Base-by-base conservation (phyloP, 225 moss, liverwort and hornwort genomes). In the Physcomitrium patens region DNA sequence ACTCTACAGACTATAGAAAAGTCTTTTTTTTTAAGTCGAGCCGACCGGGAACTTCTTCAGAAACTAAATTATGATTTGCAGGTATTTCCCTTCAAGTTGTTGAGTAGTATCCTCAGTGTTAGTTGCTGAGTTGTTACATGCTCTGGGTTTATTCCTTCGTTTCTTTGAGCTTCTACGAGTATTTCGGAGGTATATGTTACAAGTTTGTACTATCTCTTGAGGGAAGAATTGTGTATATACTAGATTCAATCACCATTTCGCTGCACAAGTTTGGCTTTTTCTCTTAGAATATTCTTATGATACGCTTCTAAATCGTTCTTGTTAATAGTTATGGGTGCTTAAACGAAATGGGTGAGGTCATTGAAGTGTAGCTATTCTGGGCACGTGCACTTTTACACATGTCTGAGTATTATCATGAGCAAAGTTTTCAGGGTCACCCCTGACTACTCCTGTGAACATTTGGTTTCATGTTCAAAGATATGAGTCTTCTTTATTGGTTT, bases 11-110 rank as follows among this genome's bases (percentile, higher is more conserved):
- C 54, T 70, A 77, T 84, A 70, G 80, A 84, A 74, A 80, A 80
- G 66, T 80, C 84, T 10, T 84, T 84, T 59, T 77, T 68, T 53
- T 62, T 84, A 70, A 73, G 73, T 69, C 77, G 73, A 24, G 47
- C 46, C 62, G 84, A 84, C 70, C 77, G 80, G 13, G 80, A 84
- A 11, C 69, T 80, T 59, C 74, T 84, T 66, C 74, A 75, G 13
- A 74, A 67, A 60, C 74, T 74, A 60, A 77, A 80, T 55, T 70
- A 77, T 43, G 84, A 84, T 50, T 48, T 84, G 66, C 84, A 84
- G 84, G 84, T 84, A 72, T 57, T 22, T 48, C 54, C 54, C 5
- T 49, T 5, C 48, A 49, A 15, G 11, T 49, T 5, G 15, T 3
- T 11, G 12, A 49, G 48, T 49, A 15, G 15, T 13, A 15, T 13